phyloP scores from a whole-genome alignment of 2,329 filamentous ascomycete genomes.

The Colletotrichum sp. region DNA sequence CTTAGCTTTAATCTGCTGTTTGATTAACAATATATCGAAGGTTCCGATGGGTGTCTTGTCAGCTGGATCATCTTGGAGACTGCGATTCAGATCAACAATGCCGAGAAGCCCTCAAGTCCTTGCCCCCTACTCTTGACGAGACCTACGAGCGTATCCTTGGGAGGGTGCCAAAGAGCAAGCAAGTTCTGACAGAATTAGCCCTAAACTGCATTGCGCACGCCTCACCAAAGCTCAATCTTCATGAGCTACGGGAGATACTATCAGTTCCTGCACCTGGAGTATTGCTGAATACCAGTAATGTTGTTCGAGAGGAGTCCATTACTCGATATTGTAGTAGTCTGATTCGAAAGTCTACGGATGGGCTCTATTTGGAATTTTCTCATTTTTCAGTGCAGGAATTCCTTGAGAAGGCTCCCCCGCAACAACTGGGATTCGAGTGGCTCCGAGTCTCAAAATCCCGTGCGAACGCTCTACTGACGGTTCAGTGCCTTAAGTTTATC shows the following conservation, averaged over 20 bases:
- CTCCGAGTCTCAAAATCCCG: not conserved
- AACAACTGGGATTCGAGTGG: not conserved
- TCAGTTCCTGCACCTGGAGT: not conserved
- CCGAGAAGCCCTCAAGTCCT: not conserved
- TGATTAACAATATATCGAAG: not conserved
- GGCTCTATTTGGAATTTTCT: not conserved
- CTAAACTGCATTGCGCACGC: not conserved
- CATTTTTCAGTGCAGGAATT: constrained; percentile 4
- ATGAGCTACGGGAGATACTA: not conserved
- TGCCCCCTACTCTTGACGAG: not conserved
- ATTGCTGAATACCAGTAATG: not conserved
- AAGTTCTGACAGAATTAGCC: accelerated
- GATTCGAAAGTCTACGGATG: not conserved
- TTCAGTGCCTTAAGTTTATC: not conserved
- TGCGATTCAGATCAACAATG: not conserved
- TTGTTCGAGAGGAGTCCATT: not conserved
- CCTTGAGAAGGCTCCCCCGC: accelerated
- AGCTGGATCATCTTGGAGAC: not conserved
- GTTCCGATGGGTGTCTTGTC: constrained; percentile 10
- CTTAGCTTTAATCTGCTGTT: not conserved
- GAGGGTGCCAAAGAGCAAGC: not conserved
- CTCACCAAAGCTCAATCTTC: accelerated
- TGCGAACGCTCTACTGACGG: not conserved
- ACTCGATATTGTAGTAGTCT: not conserved
- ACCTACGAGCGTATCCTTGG: not conserved